A percentile compares a stretch with the other conserved stretches of the same genome.
These are phyloP conservation scores for Linderina pennispora DNA, from an alignment of 192 early-diverging fungal genomes.

Conservation along the genomic window DNA sequence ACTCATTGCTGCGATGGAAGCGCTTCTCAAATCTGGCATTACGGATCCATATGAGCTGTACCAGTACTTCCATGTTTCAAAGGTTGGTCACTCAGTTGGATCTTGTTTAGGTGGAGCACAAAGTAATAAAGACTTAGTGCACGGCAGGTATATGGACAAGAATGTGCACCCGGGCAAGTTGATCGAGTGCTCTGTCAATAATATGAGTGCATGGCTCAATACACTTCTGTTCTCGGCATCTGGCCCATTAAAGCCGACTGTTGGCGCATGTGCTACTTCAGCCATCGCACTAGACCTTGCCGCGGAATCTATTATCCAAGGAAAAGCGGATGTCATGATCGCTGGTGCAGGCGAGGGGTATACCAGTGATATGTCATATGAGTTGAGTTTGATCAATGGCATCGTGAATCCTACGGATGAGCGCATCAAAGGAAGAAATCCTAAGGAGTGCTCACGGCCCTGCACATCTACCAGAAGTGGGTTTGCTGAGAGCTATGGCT, in stretches of 20 bases:
- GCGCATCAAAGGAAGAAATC: slow-evolving; percentile 75
- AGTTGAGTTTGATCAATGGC: slow-evolving; percentile 93
- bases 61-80: slow-evolving; percentile 86
- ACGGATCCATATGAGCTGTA: slow-evolving; percentile 93
- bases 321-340: slow-evolving; percentile 82
- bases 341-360: slow-evolving; percentile 85
- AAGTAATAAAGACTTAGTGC: slow-evolving; percentile 63
- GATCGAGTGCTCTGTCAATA: slow-evolving; percentile 90
- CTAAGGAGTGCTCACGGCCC: slow-evolving; percentile 80
- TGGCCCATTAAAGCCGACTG: slow-evolving; percentile 26
- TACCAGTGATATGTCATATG: slow-evolving; percentile 79
- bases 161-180: slow-evolving; percentile 81
- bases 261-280: slow-evolving; percentile 85
- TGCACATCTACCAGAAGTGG: slow-evolving; percentile 76
- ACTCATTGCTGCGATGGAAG: slow-evolving; percentile 80
- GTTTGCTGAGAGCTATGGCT: slow-evolving; percentile 88
- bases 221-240: slow-evolving; percentile 63
- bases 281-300: slow-evolving; percentile 82
- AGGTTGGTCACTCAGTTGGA: slow-evolving; percentile 79
- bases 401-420: slow-evolving; percentile 76
- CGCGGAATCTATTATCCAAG: slow-evolving; percentile 74
- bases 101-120: slow-evolving; percentile 81
- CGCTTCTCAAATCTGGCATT: slow-evolving; percentile 75
- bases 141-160: slow-evolving; percentile 67
- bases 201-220: slow-evolving; percentile 90